Evolutionary conservation across 2,329 filamentous ascomycete species (phyloP).

Genomic region (Fusarium musae): DNA sequence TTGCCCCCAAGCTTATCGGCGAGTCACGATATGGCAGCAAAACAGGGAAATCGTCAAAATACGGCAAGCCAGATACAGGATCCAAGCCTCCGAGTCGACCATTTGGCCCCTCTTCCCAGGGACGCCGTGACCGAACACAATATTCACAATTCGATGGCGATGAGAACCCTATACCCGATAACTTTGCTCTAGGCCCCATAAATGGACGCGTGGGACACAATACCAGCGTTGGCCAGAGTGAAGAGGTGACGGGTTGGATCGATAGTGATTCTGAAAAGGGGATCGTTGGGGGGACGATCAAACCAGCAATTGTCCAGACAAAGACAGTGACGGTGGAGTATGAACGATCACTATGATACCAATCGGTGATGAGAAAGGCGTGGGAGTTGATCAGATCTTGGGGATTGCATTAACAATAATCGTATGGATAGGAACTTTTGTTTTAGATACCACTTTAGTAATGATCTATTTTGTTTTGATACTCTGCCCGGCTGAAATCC

Average conservation of each 20-base stretch:
- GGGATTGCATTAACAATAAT: neutral
- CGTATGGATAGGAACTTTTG: neutral
- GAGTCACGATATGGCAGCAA: conserved; percentile 42
- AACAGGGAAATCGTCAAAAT: conserved; percentile 25
- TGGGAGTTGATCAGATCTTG: neutral
- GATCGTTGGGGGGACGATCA: conserved; percentile 17
- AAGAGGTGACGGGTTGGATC: conserved; percentile 32
- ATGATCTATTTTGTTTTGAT: neutral
- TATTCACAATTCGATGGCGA: conserved; percentile 40
- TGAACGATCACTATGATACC: neutral
- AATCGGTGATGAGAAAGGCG: neutral
- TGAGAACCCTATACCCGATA: conserved; percentile 4
- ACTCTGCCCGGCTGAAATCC: neutral
- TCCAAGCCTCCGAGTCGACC: conserved; percentile 19
- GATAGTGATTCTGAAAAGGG: conserved; percentile 40
- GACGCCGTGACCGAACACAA: conserved; percentile 29
- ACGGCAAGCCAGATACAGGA: conserved; percentile 25
- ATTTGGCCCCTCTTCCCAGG: conserved; percentile 17
- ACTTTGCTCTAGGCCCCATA: conserved; percentile 19
- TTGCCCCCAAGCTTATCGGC: conserved; percentile 49
- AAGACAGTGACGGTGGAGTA: conserved; percentile 41
- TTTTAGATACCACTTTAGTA: conserved; percentile 15
- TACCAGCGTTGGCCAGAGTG: conserved; percentile 23
- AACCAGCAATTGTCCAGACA: conserved; percentile 38
- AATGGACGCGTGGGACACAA: conserved; percentile 16